Base-by-base conservation (phyloP, 495 filamentous ascomycete species). In the Penicillium herquei region DNA sequence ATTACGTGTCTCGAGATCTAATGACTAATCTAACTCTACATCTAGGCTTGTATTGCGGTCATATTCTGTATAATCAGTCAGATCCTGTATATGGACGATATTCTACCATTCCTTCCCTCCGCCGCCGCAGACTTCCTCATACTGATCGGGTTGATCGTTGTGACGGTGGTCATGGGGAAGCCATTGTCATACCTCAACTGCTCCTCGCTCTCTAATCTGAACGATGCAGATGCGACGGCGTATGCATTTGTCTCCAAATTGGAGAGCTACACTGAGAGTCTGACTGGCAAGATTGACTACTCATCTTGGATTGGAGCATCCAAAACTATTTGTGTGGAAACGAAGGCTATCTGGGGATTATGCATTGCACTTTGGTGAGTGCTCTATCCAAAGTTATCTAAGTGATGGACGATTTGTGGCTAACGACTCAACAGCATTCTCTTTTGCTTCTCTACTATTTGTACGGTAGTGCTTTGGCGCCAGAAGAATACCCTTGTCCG, bases 331-430 rank as follows among this genome's bases (percentile, higher is more conserved):
- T 96, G 93, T 75, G 84, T 82, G 59, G 85, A 94, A 78, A 87
- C 88, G 70, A 96, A 96, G 78, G 83, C 87, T 10, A 85, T 92
- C 57, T 96, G 91, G 93, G 93, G 91, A 14, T 70, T 96, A 52
- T 81, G 82, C 70, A 96, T 96, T 76, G 86, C 88, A 6, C 77
- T 93, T 34, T 93, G 83, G 84, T 87, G 57, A 46, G 34, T 37
- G 34, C 8, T 37, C 21, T 37, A 37, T 37, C 34, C 12, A 37
- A 33, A 42, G 55, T 21, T 48, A 47, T 51, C 58, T 7, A 43
- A 43, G 14, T 2, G 1, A 43, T 16, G 11, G 34, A n/a, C n/a
- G n/a, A 10, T 37, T 1, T 10, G 2, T 3, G 9, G 7, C 34
- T 37, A 37, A 37, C 34, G 7, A 10, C 6, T 37, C 12, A 10